Evolutionary conservation across 768 basidiomycete species (phyloP).

Genomic region (Psilocybe tampanensis): DNA sequence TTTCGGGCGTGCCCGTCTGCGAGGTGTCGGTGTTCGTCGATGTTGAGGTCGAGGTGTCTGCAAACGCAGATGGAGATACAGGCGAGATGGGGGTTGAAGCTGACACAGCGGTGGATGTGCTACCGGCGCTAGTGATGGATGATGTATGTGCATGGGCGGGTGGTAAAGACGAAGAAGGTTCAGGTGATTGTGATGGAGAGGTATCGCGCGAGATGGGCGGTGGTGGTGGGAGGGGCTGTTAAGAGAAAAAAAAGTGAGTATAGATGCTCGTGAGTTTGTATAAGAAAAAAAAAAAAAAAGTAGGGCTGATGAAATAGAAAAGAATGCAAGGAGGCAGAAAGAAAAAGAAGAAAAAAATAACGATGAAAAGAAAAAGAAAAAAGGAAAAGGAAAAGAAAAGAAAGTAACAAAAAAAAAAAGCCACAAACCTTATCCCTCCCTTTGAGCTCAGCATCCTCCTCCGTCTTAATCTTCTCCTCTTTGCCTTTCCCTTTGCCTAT

Average conservation of each 20-base stretch:
- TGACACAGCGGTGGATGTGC: neutral
- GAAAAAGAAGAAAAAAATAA: neutral
- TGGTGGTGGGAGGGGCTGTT: neutral
- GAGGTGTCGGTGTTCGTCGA: neutral
- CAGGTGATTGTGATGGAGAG: neutral
- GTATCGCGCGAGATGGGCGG: neutral
- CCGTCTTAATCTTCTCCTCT: neutral
- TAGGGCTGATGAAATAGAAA: neutral
- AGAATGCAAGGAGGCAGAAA: neutral
- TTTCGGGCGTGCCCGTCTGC: slow-evolving; percentile 2
- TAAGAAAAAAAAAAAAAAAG: neutral
- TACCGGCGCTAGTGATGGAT: neutral
- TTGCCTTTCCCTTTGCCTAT: neutral
- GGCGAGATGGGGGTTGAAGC: neutral
- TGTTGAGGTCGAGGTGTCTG: neutral
- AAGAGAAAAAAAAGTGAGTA: no score
- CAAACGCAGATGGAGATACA: no score
- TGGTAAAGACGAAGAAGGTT: neutral
- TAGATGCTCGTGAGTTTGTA: no score
- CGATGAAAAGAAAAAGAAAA: neutral
- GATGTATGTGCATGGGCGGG: neutral
- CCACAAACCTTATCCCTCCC: slow-evolving; percentile 1
- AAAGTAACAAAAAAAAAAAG: neutral
- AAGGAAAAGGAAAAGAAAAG: neutral
- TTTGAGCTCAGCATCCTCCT: neutral